Evolutionary conservation across 441 rosid species (phyloP), one percentile per base, ranked within the genome.

Genomic region (Adansonia gregorii): DNA sequence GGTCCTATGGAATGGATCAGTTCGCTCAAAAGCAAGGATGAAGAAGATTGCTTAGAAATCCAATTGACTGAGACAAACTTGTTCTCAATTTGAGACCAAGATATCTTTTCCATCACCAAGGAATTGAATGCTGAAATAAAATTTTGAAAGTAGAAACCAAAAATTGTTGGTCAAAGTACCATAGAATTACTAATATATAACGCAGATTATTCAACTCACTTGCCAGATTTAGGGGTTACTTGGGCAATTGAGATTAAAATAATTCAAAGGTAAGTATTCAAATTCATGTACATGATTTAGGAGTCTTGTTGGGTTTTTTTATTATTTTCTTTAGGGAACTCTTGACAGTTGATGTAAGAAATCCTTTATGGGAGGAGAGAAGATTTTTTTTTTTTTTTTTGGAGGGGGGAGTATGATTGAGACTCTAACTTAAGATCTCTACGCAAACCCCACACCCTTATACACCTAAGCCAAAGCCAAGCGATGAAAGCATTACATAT

Each of bases 121-220:
- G 51, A 45, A 67, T 67, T 22, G 54, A 67, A 43, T 20, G n/a
- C 72, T 52, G 45, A 19, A 17, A 19, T 35, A 5, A 3, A 35
- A 35, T 5, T 35, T 5, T 67, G 72, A 9, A 67, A 17, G 4
- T 45, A 45, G 54, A 43, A 67, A 20, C 35, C 72, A 24, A 67
- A 67, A 67, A 8, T 67, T 45, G 46, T 67, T 24, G 19, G 46
- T 67, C 35, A 67, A 66, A 41, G 71, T 24, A 27, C 43, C 10
- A 31, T 27, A 61, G 45, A 1, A 31, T 1, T 12, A 61, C 3
- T 12, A 67, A 67, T 14, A 39, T 11, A 66, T 8, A 9, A 66
- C 17, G 10, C 22, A 45, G 27, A 67, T 19, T 67, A 45, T 45
- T 67, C 54, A 45, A 19, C 72, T 45, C 11, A 45, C 22, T 67